These are phyloP conservation scores for Aphelidium insulamus DNA, from an alignment of 371 early-diverging fungal genomes.

Conservation along the genomic window DNA sequence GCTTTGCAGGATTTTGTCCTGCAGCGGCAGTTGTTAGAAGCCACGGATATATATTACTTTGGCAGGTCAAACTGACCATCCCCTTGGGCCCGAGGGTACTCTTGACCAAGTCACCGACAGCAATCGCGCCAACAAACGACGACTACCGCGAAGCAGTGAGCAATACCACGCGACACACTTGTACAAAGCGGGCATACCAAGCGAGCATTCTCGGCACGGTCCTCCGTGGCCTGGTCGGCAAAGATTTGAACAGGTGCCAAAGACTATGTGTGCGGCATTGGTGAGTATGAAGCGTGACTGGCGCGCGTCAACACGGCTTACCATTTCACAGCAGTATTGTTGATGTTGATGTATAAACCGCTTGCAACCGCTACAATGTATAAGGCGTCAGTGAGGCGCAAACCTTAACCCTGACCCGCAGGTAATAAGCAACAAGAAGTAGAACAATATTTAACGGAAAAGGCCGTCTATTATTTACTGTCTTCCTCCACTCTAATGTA, in stretches of 20 bases:
- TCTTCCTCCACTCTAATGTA: no score
- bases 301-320: no score
- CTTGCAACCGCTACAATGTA: no score
- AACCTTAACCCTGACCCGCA: no score
- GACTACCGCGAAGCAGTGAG: slow-evolving; percentile 18
- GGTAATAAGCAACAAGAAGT: no score
- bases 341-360: no score
- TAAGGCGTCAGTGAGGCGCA: no score
- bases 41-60: background rate
- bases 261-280: slow-evolving; percentile 1
- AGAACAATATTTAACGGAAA: no score
- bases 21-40: background rate
- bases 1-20: slow-evolving; percentile 92
- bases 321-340: no score
- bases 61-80: slow-evolving; percentile 13
- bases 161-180: background rate
- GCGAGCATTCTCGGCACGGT: slow-evolving; percentile 93
- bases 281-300: no score
- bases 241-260: slow-evolving; percentile 57
- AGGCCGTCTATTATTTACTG: no score
- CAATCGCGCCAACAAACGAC: slow-evolving; percentile 83
- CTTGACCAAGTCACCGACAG: slow-evolving; percentile 94
- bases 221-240: slow-evolving; percentile 79
- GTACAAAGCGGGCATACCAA: slow-evolving; percentile 29
- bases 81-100: slow-evolving; percentile 48